Evolutionary conservation across 352 stramenopile species (phyloP).

Genomic region (Pythium aquatile): DNA sequence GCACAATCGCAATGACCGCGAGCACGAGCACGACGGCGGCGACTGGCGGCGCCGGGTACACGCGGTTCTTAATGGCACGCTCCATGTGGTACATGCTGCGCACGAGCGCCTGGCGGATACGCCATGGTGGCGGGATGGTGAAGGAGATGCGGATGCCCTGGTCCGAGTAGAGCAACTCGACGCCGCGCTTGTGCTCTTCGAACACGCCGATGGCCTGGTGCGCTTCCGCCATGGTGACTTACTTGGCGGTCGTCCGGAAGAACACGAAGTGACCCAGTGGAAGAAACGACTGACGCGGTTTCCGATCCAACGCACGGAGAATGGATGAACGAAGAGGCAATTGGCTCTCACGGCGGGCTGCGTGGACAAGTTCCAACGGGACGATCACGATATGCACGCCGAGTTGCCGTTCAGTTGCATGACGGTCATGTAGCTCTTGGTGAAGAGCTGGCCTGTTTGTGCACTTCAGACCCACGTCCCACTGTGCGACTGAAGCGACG

Average conservation of each 20-base stretch:
- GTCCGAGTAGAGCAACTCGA: constrained; percentile 85
- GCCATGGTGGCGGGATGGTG: constrained; percentile 77
- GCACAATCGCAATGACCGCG: constrained; percentile 58
- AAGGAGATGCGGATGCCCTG: constrained; percentile 83
- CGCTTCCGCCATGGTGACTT: constrained; percentile 75
- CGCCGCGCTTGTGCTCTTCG: constrained; percentile 82
- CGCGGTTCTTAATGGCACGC: constrained; percentile 58
- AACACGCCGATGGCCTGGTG: constrained; percentile 84
- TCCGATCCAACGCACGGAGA: neutral
- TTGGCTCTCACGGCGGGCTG: constrained; percentile 17
- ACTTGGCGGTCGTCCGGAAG: neutral
- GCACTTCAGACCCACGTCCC: constrained; percentile 1
- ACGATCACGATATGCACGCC: neutral
- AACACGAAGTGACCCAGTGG: neutral
- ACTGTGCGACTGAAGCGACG: constrained; percentile 22
- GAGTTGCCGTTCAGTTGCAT: constrained; percentile 4
- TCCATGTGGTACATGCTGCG: constrained; percentile 73
- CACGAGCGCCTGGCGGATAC: constrained; percentile 60
- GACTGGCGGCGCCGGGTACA: constrained; percentile 77
- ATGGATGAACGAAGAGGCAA: neutral
- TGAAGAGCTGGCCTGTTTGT: constrained; percentile 1
- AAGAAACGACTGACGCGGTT: constrained; percentile 1
- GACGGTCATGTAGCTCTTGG: neutral
- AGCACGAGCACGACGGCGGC: constrained; percentile 57
- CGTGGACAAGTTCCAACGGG: constrained; percentile 25